Percentiles rank a stretch among this genome's conserved stretches.
Conservation (phyloP, 208 protist genomes). For the Leishmania aethiopica region DNA sequence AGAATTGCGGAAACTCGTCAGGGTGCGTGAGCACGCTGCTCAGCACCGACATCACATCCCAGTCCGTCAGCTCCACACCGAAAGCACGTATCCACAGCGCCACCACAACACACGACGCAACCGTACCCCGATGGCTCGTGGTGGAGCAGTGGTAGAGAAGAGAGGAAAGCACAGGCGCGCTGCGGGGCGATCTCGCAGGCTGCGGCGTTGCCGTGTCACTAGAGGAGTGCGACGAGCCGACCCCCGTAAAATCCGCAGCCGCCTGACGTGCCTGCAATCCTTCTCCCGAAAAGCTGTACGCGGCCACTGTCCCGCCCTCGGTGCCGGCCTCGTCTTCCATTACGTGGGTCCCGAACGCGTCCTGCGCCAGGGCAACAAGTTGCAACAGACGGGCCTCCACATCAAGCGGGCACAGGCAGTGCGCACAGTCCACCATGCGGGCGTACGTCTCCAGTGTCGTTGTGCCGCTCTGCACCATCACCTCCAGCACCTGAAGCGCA, state of each 20-base stretch:
- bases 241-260: not conserved
- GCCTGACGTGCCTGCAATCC: slow-evolving; percentile 13
- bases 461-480: slow-evolving; percentile 64
- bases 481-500: slow-evolving; percentile 74
- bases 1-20: slow-evolving; percentile 69
- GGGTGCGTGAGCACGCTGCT: slow-evolving; percentile 42
- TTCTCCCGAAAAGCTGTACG: slow-evolving; percentile 33
- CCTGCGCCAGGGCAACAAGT: slow-evolving; percentile 49
- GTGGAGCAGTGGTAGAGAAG: slow-evolving; percentile 79
- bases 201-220: not conserved
- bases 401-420: slow-evolving; percentile 63
- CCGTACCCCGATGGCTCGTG: slow-evolving; percentile 28
- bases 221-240: slow-evolving; percentile 5
- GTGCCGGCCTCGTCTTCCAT: slow-evolving; percentile 36
- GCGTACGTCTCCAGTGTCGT: slow-evolving; percentile 74
- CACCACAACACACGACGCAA: slow-evolving; percentile 55
- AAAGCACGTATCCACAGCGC: slow-evolving; percentile 80
- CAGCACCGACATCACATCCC: slow-evolving; percentile 72
- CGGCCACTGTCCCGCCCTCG: slow-evolving; percentile 43
- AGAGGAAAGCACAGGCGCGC: slow-evolving; percentile 67
- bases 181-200: not conserved
- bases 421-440: slow-evolving; percentile 69
- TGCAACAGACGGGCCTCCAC: slow-evolving; percentile 48
- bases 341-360: slow-evolving; percentile 50
- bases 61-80: slow-evolving; percentile 66